These are phyloP conservation scores for Melampsora abietis-canadensis DNA, from an alignment of 1,284 basidiomycete genomes.

Conservation along the genomic window DNA sequence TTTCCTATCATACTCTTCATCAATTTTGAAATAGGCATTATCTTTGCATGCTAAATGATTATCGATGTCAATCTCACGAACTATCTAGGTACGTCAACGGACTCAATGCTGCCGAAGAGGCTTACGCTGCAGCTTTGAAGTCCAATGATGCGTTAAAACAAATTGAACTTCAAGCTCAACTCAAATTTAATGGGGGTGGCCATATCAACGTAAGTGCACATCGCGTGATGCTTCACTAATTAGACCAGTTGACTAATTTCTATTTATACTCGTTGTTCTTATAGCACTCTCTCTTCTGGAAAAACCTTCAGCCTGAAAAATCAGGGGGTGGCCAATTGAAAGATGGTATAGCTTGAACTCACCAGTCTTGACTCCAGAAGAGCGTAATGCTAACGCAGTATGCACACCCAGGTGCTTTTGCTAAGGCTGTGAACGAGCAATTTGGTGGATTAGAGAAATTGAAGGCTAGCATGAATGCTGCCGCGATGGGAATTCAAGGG, in stretches of 20 bases:
- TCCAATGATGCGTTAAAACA: slow-evolving; percentile 67
- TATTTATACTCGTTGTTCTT: not conserved
- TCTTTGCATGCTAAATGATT: too few species aligned
- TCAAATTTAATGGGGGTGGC: slow-evolving; percentile 91
- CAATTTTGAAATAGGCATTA: too few species aligned
- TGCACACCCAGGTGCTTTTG: slow-evolving; percentile 63
- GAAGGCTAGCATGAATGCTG: slow-evolving; percentile 75
- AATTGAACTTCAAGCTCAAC: slow-evolving; percentile 77
- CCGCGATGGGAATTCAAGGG: slow-evolving; percentile 90
- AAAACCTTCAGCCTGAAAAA: slow-evolving; percentile 75
- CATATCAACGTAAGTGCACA: slow-evolving; percentile 49
- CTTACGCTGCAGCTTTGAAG: slow-evolving; percentile 65
- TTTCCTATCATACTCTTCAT: not conserved
- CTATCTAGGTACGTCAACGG: slow-evolving; percentile 37
- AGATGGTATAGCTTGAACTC: slow-evolving; percentile 47
- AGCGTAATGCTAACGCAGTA: too few species aligned
- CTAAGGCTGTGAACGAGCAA: slow-evolving; percentile 72
- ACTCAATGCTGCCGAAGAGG: slow-evolving; percentile 70
- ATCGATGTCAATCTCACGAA: too few species aligned
- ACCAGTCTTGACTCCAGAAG: not conserved
- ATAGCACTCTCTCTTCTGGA: slow-evolving; percentile 98
- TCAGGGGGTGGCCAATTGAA: slow-evolving; percentile 63
- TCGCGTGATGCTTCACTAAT: slow-evolving; percentile 1
- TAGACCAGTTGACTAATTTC: slow-evolving; percentile 62
- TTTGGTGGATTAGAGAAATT: slow-evolving; percentile 78